Conservation (phyloP, 1,284 basidiomycete genomes). For the Vanrija pseudolonga region DNA sequence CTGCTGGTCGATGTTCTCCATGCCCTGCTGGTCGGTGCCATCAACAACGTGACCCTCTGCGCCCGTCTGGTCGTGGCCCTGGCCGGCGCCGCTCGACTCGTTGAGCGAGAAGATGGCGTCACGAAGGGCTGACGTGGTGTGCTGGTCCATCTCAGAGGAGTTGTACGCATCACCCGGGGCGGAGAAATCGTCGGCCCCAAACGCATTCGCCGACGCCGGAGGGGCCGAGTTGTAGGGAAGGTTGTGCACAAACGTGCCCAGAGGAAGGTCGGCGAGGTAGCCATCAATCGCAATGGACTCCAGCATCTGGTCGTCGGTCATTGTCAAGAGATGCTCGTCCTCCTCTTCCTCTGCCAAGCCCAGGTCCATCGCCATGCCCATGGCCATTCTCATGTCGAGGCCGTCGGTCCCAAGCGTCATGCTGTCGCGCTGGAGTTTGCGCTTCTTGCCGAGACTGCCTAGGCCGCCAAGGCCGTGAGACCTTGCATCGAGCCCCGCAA, state of each 20-base stretch:
- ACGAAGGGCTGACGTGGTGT: slow-evolving; percentile 46
- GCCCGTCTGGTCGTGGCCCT: slow-evolving; percentile 16
- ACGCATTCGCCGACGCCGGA: slow-evolving; percentile 15
- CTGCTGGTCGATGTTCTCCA: slow-evolving; percentile 19
- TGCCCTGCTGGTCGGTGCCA: slow-evolving; percentile 22
- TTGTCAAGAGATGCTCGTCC: slow-evolving; percentile 39
- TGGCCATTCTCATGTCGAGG: slow-evolving; percentile 45
- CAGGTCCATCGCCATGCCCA: slow-evolving; percentile 47
- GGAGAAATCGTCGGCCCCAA: slow-evolving; percentile 30
- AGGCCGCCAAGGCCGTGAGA: neutral
- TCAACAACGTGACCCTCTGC: slow-evolving; percentile 22
- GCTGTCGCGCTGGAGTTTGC: slow-evolving; percentile 34
- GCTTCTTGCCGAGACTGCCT: slow-evolving; percentile 30
- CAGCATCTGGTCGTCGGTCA: slow-evolving; percentile 47
- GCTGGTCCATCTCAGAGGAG: slow-evolving; percentile 45
- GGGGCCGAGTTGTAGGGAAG: slow-evolving; percentile 34
- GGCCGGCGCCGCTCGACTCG: slow-evolving; percentile 30
- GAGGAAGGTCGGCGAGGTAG: slow-evolving; percentile 46
- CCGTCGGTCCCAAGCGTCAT: slow-evolving; percentile 26
- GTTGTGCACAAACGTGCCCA: slow-evolving; percentile 44
- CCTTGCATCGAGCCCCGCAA: slow-evolving; percentile 14
- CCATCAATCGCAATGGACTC: slow-evolving; percentile 47
- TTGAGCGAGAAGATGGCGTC: slow-evolving; percentile 49
- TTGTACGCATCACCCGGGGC: slow-evolving; percentile 27
- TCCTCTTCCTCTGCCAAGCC: slow-evolving; percentile 42